phyloP scores from a whole-genome alignment of 2,329 filamentous ascomycete species.

The Trichophaea hybrida region DNA sequence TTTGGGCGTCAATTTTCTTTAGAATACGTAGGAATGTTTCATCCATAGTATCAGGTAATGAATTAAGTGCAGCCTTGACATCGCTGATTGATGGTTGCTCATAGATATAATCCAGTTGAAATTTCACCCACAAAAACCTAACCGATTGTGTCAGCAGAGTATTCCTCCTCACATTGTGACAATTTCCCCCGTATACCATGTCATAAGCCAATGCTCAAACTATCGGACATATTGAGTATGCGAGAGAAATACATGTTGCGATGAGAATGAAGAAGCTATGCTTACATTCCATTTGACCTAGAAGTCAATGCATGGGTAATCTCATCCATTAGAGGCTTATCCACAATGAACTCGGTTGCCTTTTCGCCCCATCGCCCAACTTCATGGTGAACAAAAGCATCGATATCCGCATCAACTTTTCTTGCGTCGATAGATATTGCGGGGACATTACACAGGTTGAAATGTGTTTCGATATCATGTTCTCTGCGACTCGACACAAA shows the following conservation, averaged over 20 bases:
- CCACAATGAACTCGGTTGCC: neutral
- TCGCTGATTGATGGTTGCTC: conserved; percentile 6
- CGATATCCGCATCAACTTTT: conserved; percentile 11
- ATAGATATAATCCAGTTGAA: conserved; percentile 12
- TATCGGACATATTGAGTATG: no score
- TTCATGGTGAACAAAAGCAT: conserved; percentile 1
- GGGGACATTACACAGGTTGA: neutral
- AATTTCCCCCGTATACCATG: no score
- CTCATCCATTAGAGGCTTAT: neutral
- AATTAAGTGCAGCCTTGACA: conserved; percentile 1
- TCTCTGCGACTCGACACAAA: conserved; percentile 14
- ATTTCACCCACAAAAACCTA: conserved; percentile 18
- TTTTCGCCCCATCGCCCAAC: neutral
- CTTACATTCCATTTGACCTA: conserved; percentile 10
- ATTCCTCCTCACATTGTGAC: neutral
- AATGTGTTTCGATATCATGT: conserved; percentile 2
- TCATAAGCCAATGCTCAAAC: no score
- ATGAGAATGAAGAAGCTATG: neutral
- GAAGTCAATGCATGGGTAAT: neutral
- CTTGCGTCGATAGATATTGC: conserved; percentile 8
- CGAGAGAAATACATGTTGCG: no score
- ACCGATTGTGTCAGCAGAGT: neutral
- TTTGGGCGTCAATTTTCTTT: conserved; percentile 4
- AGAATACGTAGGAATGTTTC: conserved; percentile 6
- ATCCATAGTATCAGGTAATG: neutral